Evolutionary conservation across 495 filamentous ascomycete genomes (phyloP), one percentile per base, ranked within the genome.

Genomic region (Hypoxylon lenormandii): DNA sequence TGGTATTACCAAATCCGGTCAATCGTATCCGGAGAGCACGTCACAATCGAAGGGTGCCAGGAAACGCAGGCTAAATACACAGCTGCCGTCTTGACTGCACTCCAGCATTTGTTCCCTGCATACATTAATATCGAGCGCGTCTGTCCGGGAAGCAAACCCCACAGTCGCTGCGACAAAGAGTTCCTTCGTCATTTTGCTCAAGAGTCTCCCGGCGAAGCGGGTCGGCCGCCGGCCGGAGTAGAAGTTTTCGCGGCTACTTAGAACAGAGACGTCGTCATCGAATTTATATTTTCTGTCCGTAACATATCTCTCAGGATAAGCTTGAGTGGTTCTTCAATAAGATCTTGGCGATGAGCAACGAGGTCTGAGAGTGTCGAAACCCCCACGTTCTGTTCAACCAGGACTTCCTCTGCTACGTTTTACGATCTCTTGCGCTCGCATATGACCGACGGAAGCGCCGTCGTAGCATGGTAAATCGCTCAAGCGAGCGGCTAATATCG

Each of bases 81-180:
- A 54, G 33, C 45, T 45, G 33, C 43, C 4, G 16, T 42, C 12
- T 49, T 42, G 42, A 49, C 38, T 43, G 10, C 8, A 46, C 28
- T 30, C 16, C 45, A 18, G 15, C 60, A 57, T 43, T 62, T 28
- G 47, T 58, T 16, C 62, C 62, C 30, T 58, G 53, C 46, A 65
- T 58, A 26, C 36, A 45, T 52, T 46, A 43, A 49, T 28, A 7
- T 26, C n/a, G 30, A 16, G 18, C 8, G 12, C 48, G 10, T 33
- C 15, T 38, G 15, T 33, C 36, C 8, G 21, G 42, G 37, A 10
- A 42, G 10, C 0, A 23, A 23, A 33, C 43, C 22, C 23, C 48
- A 48, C 42, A 26, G 26, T 16, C 22, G 38, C n/a, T 38, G 18
- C 13, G 23, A 47, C 26, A 26, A 53, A 36, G 38, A 18, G 16